Evolutionary conservation across 805 yeast species (phyloP).

Genomic region (Lachancea meyersii): DNA sequence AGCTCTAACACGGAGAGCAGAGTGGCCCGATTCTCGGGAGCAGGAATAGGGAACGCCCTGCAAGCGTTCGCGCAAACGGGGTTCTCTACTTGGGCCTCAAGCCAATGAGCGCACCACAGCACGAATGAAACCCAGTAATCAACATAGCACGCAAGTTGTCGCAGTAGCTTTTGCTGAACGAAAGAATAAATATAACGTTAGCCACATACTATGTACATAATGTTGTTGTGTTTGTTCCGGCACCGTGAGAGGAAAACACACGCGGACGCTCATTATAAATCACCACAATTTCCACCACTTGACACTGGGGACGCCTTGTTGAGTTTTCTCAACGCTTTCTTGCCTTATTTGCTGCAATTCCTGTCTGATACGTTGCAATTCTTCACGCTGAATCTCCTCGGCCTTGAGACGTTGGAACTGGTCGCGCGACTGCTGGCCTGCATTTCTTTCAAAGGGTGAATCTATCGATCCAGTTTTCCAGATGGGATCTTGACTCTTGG

Average conservation of each 20-base stretch:
- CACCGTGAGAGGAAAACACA: too few species aligned
- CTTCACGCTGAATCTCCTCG: constrained; percentile 30
- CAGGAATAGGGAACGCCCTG: constrained; percentile 26
- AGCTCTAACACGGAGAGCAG: constrained; percentile 24
- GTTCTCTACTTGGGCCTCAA: constrained; percentile 33
- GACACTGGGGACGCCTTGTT: constrained; percentile 27
- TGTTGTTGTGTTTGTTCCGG: background rate
- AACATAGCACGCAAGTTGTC: too few species aligned
- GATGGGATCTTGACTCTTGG: constrained; percentile 67
- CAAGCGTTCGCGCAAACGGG: constrained; percentile 33
- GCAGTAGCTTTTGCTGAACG: too few species aligned
- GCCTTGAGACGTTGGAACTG: constrained; percentile 38
- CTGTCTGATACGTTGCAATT: constrained; percentile 26
- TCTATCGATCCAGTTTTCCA: constrained; percentile 73
- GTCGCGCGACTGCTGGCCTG: constrained; percentile 31
- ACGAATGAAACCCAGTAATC: too few species aligned
- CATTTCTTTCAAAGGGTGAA: constrained; percentile 55
- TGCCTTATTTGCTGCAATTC: constrained; percentile 39
- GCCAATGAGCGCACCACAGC: constrained; percentile 20
- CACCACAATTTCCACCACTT: constrained; percentile 33
- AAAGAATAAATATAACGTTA: background rate
- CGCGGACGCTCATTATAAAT: background rate
- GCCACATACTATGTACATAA: constrained; percentile 3
- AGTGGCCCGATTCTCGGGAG: constrained; percentile 18
- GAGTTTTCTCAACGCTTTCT: constrained; percentile 35